phyloP scores from a whole-genome alignment of 2,329 filamentous ascomycete species.

The Fusarium pseudograminearum region DNA sequence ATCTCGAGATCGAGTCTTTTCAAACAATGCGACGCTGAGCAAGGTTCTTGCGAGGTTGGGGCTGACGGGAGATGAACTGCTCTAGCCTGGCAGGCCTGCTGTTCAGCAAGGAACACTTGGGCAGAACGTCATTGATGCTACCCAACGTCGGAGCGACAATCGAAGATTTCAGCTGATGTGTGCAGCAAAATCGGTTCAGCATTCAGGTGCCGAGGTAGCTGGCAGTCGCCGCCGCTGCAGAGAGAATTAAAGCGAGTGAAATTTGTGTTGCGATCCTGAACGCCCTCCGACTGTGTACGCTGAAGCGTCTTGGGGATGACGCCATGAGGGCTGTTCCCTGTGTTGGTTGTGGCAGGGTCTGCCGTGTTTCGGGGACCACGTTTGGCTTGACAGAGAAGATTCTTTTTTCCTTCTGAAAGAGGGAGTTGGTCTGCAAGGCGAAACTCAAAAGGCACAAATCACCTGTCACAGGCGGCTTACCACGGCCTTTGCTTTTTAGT shows the following conservation, averaged over 20 bases:
- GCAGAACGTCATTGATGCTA: slow-evolving; percentile 30
- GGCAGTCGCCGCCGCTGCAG: not conserved
- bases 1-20: slow-evolving; percentile 11
- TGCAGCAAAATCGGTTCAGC: not conserved
- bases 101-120: slow-evolving; percentile 15
- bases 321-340: slow-evolving; percentile 18
- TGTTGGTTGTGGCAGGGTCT: slow-evolving; percentile 5
- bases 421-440: slow-evolving; percentile 31
- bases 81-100: slow-evolving; percentile 22
- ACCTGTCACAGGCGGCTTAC: slow-evolving; percentile 27
- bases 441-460: slow-evolving; percentile 30
- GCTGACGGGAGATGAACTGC: slow-evolving; percentile 22
- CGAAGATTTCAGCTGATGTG: not conserved
- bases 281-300: not conserved
- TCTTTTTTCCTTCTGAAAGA: slow-evolving; percentile 37
- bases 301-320: slow-evolving; percentile 25
- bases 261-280: slow-evolving; percentile 2
- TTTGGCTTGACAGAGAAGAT: slow-evolving; percentile 28
- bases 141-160: slow-evolving; percentile 6
- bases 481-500: slow-evolving; percentile 2
- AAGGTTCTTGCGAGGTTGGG: slow-evolving; percentile 21
- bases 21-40: slow-evolving; percentile 18
- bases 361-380: slow-evolving; percentile 17
- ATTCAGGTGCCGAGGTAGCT: slow-evolving; percentile 19
- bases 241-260: not conserved